A percentile compares a stretch with the other conserved stretches of the same genome.
Conservation (phyloP, 2,329 filamentous ascomycete species). For the Leptographium wingfieldii region DNA sequence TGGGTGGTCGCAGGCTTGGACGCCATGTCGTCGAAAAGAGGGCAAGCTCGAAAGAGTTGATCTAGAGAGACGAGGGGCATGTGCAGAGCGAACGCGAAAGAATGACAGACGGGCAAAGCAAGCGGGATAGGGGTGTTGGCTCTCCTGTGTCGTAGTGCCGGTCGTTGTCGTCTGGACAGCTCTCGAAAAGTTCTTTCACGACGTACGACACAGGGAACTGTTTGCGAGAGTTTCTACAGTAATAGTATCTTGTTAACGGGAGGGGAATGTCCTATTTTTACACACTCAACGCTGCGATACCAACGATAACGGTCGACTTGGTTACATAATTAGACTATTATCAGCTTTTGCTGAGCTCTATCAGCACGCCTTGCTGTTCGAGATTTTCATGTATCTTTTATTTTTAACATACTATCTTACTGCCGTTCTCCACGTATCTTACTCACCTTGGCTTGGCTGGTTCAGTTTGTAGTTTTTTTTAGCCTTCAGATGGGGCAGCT, state of each 20-base stretch:
- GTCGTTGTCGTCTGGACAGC: neutral
- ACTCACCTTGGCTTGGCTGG: neutral
- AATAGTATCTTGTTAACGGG: neutral
- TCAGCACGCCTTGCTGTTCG: neutral
- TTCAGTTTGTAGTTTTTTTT: neutral
- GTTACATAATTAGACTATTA: neutral
- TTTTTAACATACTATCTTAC: neutral
- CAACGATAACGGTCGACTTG: neutral
- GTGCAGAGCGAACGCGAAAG: neutral
- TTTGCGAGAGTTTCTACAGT: neutral
- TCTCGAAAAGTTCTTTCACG: neutral
- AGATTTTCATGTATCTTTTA: neutral
- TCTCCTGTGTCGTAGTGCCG: neutral
- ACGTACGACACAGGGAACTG: neutral
- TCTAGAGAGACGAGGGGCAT: constrained; percentile 1
- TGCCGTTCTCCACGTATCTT: neutral
- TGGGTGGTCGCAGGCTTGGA: constrained; percentile 34
- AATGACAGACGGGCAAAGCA: neutral
- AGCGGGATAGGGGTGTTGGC: neutral
- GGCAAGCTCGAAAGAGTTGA: neutral
- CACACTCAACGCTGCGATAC: neutral
- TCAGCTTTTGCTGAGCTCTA: neutral
- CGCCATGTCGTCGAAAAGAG: constrained; percentile 20
- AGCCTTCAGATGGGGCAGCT: neutral
- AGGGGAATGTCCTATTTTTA: neutral